Base-by-base conservation (phyloP, 305 asterid genomes). In the Lippia alba region DNA sequence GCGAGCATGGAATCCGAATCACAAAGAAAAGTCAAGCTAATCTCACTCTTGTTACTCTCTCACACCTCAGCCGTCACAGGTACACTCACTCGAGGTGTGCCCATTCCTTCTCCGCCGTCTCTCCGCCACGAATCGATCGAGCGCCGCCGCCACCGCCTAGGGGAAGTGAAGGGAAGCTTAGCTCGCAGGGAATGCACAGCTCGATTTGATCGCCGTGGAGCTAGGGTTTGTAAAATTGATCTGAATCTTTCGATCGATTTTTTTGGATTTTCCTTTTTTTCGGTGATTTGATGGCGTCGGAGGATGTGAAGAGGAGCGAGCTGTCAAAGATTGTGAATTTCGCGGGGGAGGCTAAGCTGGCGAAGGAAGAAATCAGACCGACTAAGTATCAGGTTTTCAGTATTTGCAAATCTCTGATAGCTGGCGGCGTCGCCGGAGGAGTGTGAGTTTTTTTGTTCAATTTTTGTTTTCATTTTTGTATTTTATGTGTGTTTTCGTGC, bases 401-500 rank as follows among this genome's bases (percentile, higher is more conserved):
- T 65, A 76, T 94, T 72, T 84, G 92, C 86, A 94, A 91, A 80
- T 94, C 98, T 80, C 94, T 92, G 57, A 76, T 85, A 44, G 96
- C 98, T 12, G 97, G 97, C 5, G 97, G 97, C 39, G 89, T 86
- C 36, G 96, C 96, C n/a, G 99, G 99, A 66, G 99, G 97, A 78
- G 82, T 94, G 97, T 94, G 58, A 82, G 96, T 75, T 34, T 15
- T 40, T 64, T 14, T 44, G 4, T 17, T 30, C n/a, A n/a, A n/a
- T n/a, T 17, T 3, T 11, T 14, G 1, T 24, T 8, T 44, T 5
- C 0, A 1, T 39, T 5, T 18, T 56, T 50, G 5, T 39, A 6
- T 39, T 39, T 9, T 39, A 6, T 6, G 49, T 44, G 49, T 44
- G 12, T 44, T 7, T 44, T 3, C 12, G 14, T 44, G 49, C 49